These are phyloP conservation scores for Ilex paraguariensis DNA, from an alignment of 305 asterid species.

Conservation along the genomic window DNA sequence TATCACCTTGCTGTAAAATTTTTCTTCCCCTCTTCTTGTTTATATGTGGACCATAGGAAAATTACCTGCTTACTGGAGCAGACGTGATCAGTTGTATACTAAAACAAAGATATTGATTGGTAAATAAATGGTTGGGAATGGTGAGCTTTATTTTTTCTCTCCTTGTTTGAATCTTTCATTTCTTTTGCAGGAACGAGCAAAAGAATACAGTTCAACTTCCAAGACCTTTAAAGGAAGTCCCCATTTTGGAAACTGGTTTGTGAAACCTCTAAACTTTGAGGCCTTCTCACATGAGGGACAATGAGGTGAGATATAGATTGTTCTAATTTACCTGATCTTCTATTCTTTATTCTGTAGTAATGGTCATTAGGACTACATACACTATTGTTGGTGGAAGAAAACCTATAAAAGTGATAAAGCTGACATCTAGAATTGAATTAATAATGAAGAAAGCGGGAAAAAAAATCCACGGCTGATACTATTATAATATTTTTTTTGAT, in stretches of 20 bases:
- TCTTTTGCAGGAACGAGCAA: conserved; percentile 51
- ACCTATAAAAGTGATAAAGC: no score
- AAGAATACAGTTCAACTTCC: conserved; percentile 53
- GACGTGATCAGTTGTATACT: no score
- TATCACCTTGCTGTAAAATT: background rate
- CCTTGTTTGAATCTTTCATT: background rate
- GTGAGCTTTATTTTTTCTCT: background rate
- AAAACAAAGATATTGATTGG: background rate
- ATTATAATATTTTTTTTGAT: no score
- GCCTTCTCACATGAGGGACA: conserved; percentile 24
- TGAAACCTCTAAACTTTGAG: conserved; percentile 64
- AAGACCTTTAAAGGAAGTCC: conserved; percentile 59
- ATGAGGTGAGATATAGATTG: no score
- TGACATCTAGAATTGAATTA: no score
- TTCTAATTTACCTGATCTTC: no score
- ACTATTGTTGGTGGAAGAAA: no score
- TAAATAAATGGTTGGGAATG: background rate
- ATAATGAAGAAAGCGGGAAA: no score
- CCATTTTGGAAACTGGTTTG: conserved; percentile 65
- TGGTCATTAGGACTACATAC: no score
- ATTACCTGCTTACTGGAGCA: background rate
- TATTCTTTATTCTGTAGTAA: no score
- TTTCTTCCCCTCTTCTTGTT: background rate
- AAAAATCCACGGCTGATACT: no score
- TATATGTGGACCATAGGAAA: background rate